phyloP scores from a whole-genome alignment of 139 green algal species.

The Picochlorum sp. region DNA sequence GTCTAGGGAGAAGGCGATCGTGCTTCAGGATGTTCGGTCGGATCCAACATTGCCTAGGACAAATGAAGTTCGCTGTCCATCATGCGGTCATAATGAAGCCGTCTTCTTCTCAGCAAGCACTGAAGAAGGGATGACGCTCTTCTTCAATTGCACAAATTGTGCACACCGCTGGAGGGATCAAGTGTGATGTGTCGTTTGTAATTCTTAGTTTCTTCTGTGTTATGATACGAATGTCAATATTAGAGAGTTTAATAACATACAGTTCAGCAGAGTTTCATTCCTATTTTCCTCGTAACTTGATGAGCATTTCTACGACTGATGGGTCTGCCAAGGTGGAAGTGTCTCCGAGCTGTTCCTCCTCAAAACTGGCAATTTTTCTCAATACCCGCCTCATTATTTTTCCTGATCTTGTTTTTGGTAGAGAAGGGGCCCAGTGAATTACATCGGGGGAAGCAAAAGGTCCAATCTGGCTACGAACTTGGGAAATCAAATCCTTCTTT shows the following conservation, averaged over 20 bases:
- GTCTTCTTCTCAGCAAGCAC: slow-evolving; percentile 74
- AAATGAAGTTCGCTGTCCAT: slow-evolving; percentile 63
- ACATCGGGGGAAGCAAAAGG: slow-evolving; percentile 86
- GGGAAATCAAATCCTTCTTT: slow-evolving; percentile 52
- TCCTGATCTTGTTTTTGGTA: slow-evolving; percentile 87
- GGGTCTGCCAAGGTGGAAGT: slow-evolving; percentile 73
- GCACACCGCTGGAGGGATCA: slow-evolving; percentile 68
- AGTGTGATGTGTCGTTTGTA: slow-evolving; percentile 32
- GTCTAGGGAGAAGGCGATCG: slow-evolving; percentile 62
- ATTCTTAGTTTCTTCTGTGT: too few relatives aligned
- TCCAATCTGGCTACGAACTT: slow-evolving; percentile 38
- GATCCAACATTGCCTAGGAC: slow-evolving; percentile 83
- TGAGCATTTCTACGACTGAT: slow-evolving; percentile 66
- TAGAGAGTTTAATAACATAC: too few relatives aligned
- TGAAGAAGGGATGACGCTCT: slow-evolving; percentile 78
- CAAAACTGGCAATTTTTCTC: slow-evolving; percentile 64
- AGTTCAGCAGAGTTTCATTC: too few relatives aligned
- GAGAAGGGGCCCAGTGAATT: slow-evolving; percentile 84
- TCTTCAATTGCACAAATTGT: slow-evolving; percentile 62
- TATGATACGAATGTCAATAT: too few relatives aligned
- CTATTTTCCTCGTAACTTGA: slow-evolving; percentile 48
- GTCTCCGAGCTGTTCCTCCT: slow-evolving; percentile 61
- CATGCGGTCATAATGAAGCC: slow-evolving; percentile 72
- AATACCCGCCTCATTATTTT: slow-evolving; percentile 84
- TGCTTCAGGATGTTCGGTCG: slow-evolving; percentile 71